Evolutionary conservation across 2,329 filamentous ascomycete genomes (phyloP), one percentile per base, ranked within the genome.

Genomic region (Diplodia corticola): DNA sequence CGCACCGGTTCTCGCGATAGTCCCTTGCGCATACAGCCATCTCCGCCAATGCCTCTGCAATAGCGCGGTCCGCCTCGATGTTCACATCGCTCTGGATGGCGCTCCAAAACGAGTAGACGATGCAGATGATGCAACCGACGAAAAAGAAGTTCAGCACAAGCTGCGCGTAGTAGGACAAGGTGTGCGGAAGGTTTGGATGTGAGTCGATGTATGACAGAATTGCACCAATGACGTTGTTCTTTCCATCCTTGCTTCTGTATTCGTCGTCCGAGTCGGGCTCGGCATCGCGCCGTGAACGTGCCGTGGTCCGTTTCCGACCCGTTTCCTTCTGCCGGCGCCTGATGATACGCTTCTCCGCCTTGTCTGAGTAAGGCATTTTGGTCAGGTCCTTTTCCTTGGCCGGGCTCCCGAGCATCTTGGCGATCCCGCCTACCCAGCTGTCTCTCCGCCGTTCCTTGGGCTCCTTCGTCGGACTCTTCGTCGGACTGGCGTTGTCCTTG

Each of bases 1-100:
- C 85, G 76, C 95, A 99, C 44, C 84, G 83, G 73, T 99, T 99
- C 55, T 88, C 84, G 1, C 84, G 81, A 77, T 90, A 99, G 69
- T 94, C 84, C 46, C 86, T 85, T 2, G 86, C 85, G 76, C 95
- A 99, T 6, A 83, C 81, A 1, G 86, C 84, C 76, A 95, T 95
- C 69, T 92, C 88, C 12, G 87, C 85, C 68, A 93, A 79, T 24
- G 95, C 86, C 15, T 87, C 85, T 2, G 86, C 82, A n/a, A 88
- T 87, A 13, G 88, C 89, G 64, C 88, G 86, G 51, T 89, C 84
- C 10, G 89, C 88, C 40, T 90, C 91, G 63, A 89, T 86, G 68
- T 88, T 83, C 37, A 97, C 89, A 75, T 97, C 93, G 26, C 85
- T 83, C 15, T 88, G 88, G 63, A 95, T 87, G 9, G 91, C 89